Percentiles rank a stretch among this genome's conserved stretches.
phyloP scores from a whole-genome alignment of 2,329 filamentous ascomycete species.

The Colletotrichum sp. region DNA sequence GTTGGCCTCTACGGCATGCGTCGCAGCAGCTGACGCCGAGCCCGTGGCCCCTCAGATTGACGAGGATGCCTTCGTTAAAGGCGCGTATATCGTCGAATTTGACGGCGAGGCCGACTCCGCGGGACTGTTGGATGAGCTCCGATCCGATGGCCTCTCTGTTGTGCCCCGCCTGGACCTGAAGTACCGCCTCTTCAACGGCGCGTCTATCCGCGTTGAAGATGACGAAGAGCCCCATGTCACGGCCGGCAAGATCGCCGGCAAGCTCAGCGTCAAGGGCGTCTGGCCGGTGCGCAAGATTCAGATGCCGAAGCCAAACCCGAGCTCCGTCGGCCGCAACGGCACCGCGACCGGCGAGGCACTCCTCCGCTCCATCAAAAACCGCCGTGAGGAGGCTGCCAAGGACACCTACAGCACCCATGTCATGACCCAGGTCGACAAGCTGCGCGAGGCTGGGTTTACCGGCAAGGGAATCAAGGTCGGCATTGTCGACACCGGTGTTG shows the following conservation, averaged over 20 bases:
- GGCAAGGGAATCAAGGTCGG: slow-evolving; percentile 49
- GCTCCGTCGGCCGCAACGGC: slow-evolving; percentile 21
- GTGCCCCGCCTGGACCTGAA: slow-evolving; percentile 26
- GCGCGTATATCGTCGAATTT: slow-evolving; percentile 31
- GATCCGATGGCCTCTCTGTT: slow-evolving; percentile 17
- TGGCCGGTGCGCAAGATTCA: slow-evolving; percentile 32
- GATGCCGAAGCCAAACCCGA: slow-evolving; percentile 20
- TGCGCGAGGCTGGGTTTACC: slow-evolving; percentile 48
- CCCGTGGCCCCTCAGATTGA: not conserved
- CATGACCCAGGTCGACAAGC: slow-evolving; percentile 40
- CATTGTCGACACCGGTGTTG: slow-evolving; percentile 45
- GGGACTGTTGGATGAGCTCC: slow-evolving; percentile 23
- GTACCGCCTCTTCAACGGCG: slow-evolving; percentile 29
- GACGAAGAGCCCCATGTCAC: slow-evolving; percentile 28
- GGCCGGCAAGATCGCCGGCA: slow-evolving; percentile 24
- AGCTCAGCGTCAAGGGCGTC: slow-evolving; percentile 29
- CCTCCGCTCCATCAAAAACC: not conserved
- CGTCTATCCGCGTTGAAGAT: slow-evolving; percentile 28
- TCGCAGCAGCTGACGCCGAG: not conserved
- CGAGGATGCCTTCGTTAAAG: slow-evolving; percentile 19
- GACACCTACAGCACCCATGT: slow-evolving; percentile 27
- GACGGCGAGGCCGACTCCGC: slow-evolving; percentile 17
- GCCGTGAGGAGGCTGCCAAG: not conserved
- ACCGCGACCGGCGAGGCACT: slow-evolving; percentile 16
- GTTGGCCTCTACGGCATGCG: not conserved